Base-by-base conservation (phyloP, 1,284 basidiomycete species). In the Ceratobasidium sp. region DNA sequence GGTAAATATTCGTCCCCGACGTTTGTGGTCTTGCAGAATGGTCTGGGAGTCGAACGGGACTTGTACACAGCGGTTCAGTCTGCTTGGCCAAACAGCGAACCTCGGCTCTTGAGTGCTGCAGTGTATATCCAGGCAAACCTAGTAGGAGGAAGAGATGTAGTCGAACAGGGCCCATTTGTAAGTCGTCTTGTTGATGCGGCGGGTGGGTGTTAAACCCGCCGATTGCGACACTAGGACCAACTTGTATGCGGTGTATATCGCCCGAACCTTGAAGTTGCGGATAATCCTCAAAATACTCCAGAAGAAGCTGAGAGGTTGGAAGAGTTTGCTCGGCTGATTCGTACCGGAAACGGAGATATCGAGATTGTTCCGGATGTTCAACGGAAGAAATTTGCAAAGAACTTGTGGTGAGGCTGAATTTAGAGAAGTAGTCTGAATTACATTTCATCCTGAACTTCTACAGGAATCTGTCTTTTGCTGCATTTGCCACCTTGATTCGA, bases 1-100 rank as follows among this genome's bases (percentile, higher is more conserved):
- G 83, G 84, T 4, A 76, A 77, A 18, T 80, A 84, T 74, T 75
- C 80, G 1, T 87, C 88, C 75, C 88, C 87, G 0, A 85, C 85
- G 1, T 91, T 90, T 76, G 87, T 91, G 1, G 78, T 93, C 16
- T 80, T 94, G 53, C 91, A 93, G 81, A 94, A 94, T 78, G 92
- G 92, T 1, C 81, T 94, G 3, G 88, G 87, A 34, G 87, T 92
- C 26, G 92, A 94, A 77, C 81, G 81, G 32, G 90, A 92, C 72
- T 80, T 92, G 34, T 89, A 90, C 76, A 76, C 84, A 3, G 83
- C 85, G 0, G 78, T 89, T 10, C 84, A 85, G 74, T 74, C 8
- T 70, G 76, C 8, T 72, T 76, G 12, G 80, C 32, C 55, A 30
- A 21, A 36, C 36, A 53, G 48, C 36, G 46, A 53, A 39, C 87